phyloP scores from a whole-genome alignment of 2,329 filamentous ascomycete genomes.

The Escovopsis sp. region DNA sequence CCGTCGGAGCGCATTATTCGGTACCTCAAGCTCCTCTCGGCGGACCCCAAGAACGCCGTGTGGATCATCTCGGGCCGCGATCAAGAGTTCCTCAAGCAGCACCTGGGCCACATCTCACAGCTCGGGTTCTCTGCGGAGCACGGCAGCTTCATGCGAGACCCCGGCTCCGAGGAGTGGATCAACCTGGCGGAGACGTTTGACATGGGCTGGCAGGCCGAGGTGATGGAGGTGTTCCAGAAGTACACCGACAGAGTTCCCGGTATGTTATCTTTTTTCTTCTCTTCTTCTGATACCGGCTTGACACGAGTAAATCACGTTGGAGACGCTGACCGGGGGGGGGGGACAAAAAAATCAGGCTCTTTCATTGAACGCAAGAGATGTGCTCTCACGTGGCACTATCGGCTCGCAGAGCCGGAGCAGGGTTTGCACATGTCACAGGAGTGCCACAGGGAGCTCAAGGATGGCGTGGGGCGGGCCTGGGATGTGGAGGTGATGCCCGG shows the following conservation, averaged over 20 bases:
- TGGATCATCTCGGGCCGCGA: conserved; percentile 98
- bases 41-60: conserved; percentile 72
- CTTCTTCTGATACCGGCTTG: background rate
- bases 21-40: conserved; percentile 63
- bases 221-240: conserved; percentile 70
- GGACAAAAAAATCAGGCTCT: no score
- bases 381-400: conserved; percentile 94
- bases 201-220: conserved; percentile 85
- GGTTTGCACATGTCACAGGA: conserved; percentile 66
- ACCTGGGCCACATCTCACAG: conserved; percentile 79
- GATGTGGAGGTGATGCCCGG: conserved; percentile 94
- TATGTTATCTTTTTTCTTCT: conserved; percentile 22
- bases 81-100: conserved; percentile 77
- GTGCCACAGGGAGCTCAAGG: conserved; percentile 69
- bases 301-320: no score
- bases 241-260: conserved; percentile 80
- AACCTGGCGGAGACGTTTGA: conserved; percentile 76
- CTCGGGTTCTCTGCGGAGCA: conserved; percentile 95
- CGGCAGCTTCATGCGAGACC: conserved; percentile 83
- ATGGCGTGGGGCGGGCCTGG: conserved; percentile 61
- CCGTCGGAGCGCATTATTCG: conserved; percentile 72
- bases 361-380: conserved; percentile 93
- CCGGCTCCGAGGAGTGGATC: conserved; percentile 64
- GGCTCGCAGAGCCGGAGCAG: conserved; percentile 74
- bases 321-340: no score